Base-by-base conservation (phyloP, 805 yeast genomes). In the Lipomyces mesembrius region DNA sequence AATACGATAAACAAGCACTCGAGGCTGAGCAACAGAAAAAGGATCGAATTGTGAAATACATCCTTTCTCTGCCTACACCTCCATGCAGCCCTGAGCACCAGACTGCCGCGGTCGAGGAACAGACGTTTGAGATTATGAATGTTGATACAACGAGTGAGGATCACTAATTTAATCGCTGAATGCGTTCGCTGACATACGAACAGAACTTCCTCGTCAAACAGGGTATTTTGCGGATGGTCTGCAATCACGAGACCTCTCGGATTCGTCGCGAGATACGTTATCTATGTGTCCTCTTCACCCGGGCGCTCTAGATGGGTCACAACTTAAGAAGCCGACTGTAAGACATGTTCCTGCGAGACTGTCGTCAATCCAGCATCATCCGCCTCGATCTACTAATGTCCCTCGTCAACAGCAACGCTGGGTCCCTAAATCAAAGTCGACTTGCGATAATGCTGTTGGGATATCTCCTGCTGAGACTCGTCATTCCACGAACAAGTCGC, bases 21-120 rank as follows among this genome's bases (percentile, higher is more conserved):
- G 49, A 43, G 49, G 20, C 9, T 8, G 49, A 43, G 9, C 49
- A n/a, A 43, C 22, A 22, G 34, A 52, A 52, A 17, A 25, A 8
- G 17, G 55, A 52, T 12, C 55, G 55, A 22, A 52, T 52, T 29
- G 20, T 52, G 55, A 52, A 52, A n/a, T 52, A 52, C n/a, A 22
- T 52, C 5, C 34, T 25, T 17, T 52, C 55, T 25, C 55, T 52
- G 55, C 55, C 55, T 17, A 52, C 55, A 25, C 55, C 55, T 25
- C 55, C 55, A 3, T 2, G 20, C n/a, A 52, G 55, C 9, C 55
- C 55, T 7, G 55, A 52, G 17, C 55, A 22, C 8, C 20, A n/a
- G 22, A 6, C 29, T 25, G 32, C n/a, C 3, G 34, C n/a, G 6
- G 34, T 11, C n/a, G 34, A 49, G 53, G 53, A 49, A 17, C 53